phyloP scores from a whole-genome alignment of 257 asterid genomes.

The Buddleja alternifolia region DNA sequence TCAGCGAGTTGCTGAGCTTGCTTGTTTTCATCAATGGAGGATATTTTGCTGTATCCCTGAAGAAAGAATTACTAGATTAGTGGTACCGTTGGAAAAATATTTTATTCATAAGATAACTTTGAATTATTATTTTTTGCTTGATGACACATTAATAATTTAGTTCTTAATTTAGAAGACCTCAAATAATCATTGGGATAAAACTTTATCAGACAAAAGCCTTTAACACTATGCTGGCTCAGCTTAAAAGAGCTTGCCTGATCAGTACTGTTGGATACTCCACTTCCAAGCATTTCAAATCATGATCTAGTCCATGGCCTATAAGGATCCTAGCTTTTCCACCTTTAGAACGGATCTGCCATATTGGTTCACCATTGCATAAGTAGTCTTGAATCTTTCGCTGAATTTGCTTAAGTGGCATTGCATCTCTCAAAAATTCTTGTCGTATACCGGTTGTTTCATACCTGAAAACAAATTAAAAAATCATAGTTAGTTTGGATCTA shows the following conservation, averaged over 20 bases:
- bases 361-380: slow-evolving; percentile 86
- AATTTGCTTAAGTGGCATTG: slow-evolving; percentile 69
- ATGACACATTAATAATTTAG: background rate
- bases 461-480: slow-evolving; percentile 42
- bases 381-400: slow-evolving; percentile 81
- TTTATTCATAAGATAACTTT: background rate
- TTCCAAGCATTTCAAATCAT: slow-evolving; percentile 80
- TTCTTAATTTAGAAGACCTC: background rate
- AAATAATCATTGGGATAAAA: slow-evolving; percentile 4
- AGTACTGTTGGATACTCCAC: slow-evolving; percentile 66
- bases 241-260: slow-evolving; percentile 58
- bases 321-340: slow-evolving; percentile 81
- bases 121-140: background rate
- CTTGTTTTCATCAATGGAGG: slow-evolving; percentile 90
- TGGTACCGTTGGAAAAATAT: slow-evolving; percentile 5
- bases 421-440: slow-evolving; percentile 77
- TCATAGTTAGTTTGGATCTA: slow-evolving; percentile 18
- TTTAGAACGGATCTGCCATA: slow-evolving; percentile 81
- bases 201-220: slow-evolving; percentile 8
- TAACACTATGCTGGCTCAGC: background rate
- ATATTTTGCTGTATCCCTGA: slow-evolving; percentile 85
- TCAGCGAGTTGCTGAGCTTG: slow-evolving; percentile 94
- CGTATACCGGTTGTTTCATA: slow-evolving; percentile 83
- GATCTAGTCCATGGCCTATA: slow-evolving; percentile 89
- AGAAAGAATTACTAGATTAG: background rate